phyloP scores from a whole-genome alignment of 2,329 filamentous ascomycete species.

The Epichloe scottii region DNA sequence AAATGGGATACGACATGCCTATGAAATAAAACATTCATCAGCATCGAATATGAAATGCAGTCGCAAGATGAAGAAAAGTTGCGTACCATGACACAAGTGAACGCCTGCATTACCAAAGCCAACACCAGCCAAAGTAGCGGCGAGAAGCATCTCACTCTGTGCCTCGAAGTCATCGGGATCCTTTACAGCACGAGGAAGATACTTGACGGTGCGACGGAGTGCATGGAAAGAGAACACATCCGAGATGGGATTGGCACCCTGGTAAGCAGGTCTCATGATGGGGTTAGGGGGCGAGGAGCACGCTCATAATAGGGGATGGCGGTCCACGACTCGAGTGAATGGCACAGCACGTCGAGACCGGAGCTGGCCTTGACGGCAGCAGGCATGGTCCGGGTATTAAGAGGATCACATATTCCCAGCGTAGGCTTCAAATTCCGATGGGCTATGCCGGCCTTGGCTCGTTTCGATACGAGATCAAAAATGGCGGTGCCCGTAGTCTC shows the following conservation, averaged over 20 bases:
- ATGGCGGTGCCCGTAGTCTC: constrained; percentile 98
- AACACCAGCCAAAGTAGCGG: constrained; percentile 85
- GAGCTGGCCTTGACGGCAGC: constrained; percentile 84
- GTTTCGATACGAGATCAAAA: constrained; percentile 82
- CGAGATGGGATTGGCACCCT: constrained; percentile 93
- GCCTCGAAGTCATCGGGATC: constrained; percentile 89
- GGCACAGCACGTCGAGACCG: constrained; percentile 88
- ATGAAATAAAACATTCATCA: background rate
- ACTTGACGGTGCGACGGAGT: constrained; percentile 73
- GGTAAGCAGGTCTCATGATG: constrained; percentile 83
- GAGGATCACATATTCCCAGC: constrained; percentile 69
- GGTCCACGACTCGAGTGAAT: constrained; percentile 93
- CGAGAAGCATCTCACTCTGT: constrained; percentile 89
- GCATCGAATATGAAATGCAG: background rate
- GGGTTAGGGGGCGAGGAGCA: constrained; percentile 77
- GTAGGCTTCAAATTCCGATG: constrained; percentile 94
- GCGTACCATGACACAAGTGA: constrained; percentile 54
- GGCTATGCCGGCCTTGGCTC: constrained; percentile 90
- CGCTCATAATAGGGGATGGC: constrained; percentile 90
- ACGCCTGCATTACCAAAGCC: constrained; percentile 97
- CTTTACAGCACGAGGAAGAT: constrained; percentile 73
- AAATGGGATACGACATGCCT: constrained; percentile 97
- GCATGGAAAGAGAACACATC: constrained; percentile 93
- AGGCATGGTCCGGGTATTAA: constrained; percentile 96
- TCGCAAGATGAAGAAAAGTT: background rate